Evolutionary conservation across 1,284 basidiomycete species (phyloP).

Genomic region (Fomitiporia mediterranea): DNA sequence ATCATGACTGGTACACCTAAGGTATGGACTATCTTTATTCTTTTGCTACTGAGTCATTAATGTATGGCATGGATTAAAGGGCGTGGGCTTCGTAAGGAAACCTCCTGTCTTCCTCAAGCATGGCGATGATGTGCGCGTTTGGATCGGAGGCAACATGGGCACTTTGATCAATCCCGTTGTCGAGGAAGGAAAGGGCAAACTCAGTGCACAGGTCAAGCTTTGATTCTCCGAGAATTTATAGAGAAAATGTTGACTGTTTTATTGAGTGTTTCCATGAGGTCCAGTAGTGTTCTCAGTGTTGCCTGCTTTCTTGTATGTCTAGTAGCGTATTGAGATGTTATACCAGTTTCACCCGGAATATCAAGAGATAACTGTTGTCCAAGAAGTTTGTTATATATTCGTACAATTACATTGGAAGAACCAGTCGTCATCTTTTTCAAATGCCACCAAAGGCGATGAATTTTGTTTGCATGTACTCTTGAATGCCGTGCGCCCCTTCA

Average conservation of each 20-base stretch:
- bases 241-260: too few relatives aligned
- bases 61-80: conserved; percentile 27
- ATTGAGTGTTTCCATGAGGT: too few relatives aligned
- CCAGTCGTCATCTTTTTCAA: too few relatives aligned
- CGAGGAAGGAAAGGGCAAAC: conserved; percentile 48
- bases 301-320: too few relatives aligned
- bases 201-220: conserved; percentile 33
- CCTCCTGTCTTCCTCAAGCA: conserved; percentile 69
- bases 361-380: background rate
- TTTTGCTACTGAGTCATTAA: conserved; percentile 4
- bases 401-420: background rate
- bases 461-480: conserved; percentile 81
- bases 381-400: background rate
- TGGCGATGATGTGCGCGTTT: conserved; percentile 70
- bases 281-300: too few relatives aligned
- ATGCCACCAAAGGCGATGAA: conserved; percentile 73
- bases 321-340: background rate
- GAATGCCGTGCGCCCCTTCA: conserved; percentile 78
- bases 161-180: conserved; percentile 69
- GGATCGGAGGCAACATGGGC: conserved; percentile 63
- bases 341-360: background rate
- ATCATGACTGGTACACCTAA: conserved; percentile 77
- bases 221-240: background rate
- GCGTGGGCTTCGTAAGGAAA: conserved; percentile 73
- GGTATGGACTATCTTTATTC: conserved; percentile 12